Base-by-base conservation (phyloP, 2,329 filamentous ascomycete species). In the Fusarium avenaceum region DNA sequence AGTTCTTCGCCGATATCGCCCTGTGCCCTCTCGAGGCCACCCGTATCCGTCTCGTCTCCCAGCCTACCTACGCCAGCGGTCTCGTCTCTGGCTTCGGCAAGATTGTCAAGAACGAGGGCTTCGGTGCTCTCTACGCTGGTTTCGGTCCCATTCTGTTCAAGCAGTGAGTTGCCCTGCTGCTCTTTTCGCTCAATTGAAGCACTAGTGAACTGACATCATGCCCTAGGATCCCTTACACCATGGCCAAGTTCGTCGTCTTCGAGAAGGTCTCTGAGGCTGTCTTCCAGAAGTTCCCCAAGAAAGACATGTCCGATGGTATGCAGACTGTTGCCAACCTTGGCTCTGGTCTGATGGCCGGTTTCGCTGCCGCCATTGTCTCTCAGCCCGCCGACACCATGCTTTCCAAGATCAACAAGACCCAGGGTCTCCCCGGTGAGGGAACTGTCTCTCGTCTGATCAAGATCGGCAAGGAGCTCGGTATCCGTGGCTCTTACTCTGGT, bases 351-450 rank as follows among this genome's bases (percentile, higher is more conserved):
- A 78, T 82, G 65, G 81, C 81, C 68, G 81, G 93, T 91, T 93
- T 96, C 84, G 93, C 92, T 76, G 93, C 93, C 75, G 93, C 93
- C 78, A 80, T 95, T 75, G 87, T 96, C 79, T 96, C 93, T 69
- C 93, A 96, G 85, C 93, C 93, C 75, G 93, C 93, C 80, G 93
- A 96, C 81, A 96, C 93, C 79, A 96, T 96, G 93, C 90, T 96
- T 71, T 92, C 88, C 84, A 96, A 95, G 89, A 96, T 96, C 87
- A 96, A 96, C 91, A 96, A 96, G 91, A 93, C 91, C 83, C 90
- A 93, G 86, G 93, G 92, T 83, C 85, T 89, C 65, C 92, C 93
- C 72, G 93, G 93, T 86, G 92, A 96, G 86, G 89, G 93, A 77
- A 96, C 92, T 76, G 87, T 87, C 79, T 87, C 85, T 80, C 90